Evolutionary conservation across 83 land plant genomes (phyloP).

Genomic region (Thuja plicata): DNA sequence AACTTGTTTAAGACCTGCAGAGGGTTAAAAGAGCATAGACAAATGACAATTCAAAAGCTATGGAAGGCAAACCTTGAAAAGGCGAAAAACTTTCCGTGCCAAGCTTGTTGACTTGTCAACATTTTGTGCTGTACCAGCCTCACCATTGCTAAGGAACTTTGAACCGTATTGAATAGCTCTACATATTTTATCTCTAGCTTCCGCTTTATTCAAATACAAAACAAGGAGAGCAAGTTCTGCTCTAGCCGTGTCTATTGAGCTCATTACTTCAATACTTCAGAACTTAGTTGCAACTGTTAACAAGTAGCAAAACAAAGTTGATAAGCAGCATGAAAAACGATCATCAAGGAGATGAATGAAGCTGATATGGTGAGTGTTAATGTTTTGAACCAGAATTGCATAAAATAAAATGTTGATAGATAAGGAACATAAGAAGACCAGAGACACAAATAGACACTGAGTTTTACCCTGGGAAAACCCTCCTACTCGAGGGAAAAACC

Average conservation of each 20-base stretch:
- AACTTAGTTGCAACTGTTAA: background rate
- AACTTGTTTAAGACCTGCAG: background rate
- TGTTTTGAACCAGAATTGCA: no score
- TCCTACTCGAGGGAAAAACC: no score
- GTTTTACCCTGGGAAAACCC: no score
- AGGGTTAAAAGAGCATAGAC: background rate
- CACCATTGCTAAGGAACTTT: conserved; percentile 76
- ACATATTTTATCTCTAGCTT: conserved; percentile 88
- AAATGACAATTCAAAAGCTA: background rate
- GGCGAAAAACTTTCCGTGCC: conserved; percentile 84
- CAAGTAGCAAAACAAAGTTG: background rate
- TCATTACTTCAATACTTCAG: conserved; percentile 29
- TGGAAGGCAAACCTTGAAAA: conserved; percentile 55
- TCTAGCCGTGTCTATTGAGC: conserved; percentile 60
- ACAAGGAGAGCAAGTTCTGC: conserved; percentile 79
- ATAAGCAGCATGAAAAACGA: background rate
- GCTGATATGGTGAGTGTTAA: no score
- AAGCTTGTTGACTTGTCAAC: conserved; percentile 86
- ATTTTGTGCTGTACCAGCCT: conserved; percentile 85
- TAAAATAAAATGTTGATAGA: no score
- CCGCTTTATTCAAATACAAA: conserved; percentile 79
- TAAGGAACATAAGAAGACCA: no score
- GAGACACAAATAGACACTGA: no score
- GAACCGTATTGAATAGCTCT: conserved; percentile 88
- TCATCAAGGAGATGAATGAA: background rate